These are phyloP conservation scores for Rhizopus delemar DNA, from an alignment of 371 early-diverging fungal species.

Conservation along the genomic window DNA sequence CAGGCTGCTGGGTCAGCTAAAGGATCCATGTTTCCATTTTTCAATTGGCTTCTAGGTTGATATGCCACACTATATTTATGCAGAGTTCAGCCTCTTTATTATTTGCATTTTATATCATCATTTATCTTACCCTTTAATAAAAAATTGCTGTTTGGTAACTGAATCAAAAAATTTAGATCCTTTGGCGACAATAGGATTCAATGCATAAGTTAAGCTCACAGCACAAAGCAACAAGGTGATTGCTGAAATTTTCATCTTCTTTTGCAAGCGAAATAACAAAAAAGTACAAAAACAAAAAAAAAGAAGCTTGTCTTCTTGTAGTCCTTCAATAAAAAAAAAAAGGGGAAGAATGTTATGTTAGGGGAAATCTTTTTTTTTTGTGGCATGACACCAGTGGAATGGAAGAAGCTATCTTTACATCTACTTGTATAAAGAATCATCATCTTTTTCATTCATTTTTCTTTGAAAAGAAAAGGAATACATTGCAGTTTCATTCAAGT, in stretches of 20 bases:
- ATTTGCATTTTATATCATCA: too few relatives aligned
- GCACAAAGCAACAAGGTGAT: slow-evolving; percentile 13
- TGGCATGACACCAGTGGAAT: slow-evolving; percentile 15
- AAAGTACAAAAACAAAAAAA: slow-evolving; percentile 1
- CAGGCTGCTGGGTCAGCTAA: slow-evolving; percentile 64
- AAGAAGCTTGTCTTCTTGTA: neutral
- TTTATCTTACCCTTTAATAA: slow-evolving; percentile 66
- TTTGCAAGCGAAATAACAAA: neutral
- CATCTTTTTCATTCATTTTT: neutral
- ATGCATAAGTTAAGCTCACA: slow-evolving; percentile 22
- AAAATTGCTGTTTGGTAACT: slow-evolving; percentile 73
- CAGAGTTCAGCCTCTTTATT: neutral
- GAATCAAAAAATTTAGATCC: slow-evolving; percentile 75
- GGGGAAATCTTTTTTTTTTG: slow-evolving; percentile 14
- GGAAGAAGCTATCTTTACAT: neutral
- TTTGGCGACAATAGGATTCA: slow-evolving; percentile 68
- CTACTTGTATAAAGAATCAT: neutral
- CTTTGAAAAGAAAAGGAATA: too few relatives aligned
- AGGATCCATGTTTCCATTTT: slow-evolving; percentile 51
- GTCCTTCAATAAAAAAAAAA: neutral
- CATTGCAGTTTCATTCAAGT: too few relatives aligned
- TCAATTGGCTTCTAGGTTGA: slow-evolving; percentile 60
- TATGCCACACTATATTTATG: slow-evolving; percentile 60
- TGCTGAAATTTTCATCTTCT: slow-evolving; percentile 15
- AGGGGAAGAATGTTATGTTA: slow-evolving; percentile 12